These are phyloP conservation scores for Grosmannia penicillata DNA, from an alignment of 2,329 filamentous ascomycete species.

Conservation along the genomic window DNA sequence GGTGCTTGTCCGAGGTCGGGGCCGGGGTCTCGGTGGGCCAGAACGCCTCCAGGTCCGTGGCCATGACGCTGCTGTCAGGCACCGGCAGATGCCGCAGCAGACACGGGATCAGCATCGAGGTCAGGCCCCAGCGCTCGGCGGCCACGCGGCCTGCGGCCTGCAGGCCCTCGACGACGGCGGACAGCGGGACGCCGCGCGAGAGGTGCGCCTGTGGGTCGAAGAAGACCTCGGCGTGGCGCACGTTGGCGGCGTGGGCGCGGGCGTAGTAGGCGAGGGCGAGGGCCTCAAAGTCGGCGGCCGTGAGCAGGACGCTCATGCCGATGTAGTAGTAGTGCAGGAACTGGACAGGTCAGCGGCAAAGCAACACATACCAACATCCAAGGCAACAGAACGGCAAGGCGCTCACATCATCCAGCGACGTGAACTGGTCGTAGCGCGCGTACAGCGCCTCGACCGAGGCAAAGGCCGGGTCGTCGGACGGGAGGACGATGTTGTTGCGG, in stretches of 20 bases:
- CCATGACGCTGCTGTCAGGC: conserved; percentile 34
- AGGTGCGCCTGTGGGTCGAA: conserved; percentile 70
- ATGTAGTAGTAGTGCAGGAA: conserved; percentile 70
- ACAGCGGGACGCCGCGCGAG: conserved; percentile 44
- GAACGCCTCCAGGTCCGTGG: conserved; percentile 25
- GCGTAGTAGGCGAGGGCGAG: conserved; percentile 59
- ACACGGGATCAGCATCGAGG: conserved; percentile 53
- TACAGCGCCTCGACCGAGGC: conserved; percentile 41
- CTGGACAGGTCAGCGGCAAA: conserved; percentile 18
- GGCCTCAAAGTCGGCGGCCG: conserved; percentile 53
- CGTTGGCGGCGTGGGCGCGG: conserved; percentile 46
- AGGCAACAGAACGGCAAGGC: too few species aligned
- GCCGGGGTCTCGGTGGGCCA: conserved; percentile 17
- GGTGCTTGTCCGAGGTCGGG: conserved; percentile 3
- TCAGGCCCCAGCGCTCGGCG: conserved; percentile 41
- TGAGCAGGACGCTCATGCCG: conserved; percentile 54
- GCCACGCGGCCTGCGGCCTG: conserved; percentile 44
- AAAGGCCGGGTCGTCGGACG: conserved; percentile 45
- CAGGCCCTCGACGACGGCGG: conserved; percentile 50
- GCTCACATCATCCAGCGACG: conserved; percentile 44
- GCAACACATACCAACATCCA: too few species aligned
- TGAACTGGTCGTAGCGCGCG: conserved; percentile 51
- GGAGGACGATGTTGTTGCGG: conserved; percentile 50
- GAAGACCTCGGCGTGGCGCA: conserved; percentile 63
- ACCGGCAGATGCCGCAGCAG: conserved; percentile 57